Conservation (phyloP, 805 yeast genomes). For the Saccharomycopsis fermentans region DNA sequence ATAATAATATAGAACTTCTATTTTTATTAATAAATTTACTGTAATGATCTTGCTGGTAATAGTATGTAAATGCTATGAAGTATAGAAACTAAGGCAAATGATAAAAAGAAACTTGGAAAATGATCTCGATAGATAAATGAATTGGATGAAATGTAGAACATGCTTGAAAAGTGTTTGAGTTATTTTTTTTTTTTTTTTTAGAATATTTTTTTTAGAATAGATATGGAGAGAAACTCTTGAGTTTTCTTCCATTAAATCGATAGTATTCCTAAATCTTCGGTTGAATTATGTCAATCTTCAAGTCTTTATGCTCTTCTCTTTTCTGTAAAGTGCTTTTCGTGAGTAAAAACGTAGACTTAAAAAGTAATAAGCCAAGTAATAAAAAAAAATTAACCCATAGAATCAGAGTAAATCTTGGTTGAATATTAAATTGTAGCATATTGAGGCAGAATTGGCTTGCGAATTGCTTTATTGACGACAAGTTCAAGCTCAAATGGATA, state of each 20-base stretch:
- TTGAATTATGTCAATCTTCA: slow-evolving; percentile 14
- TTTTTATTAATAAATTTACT: no score
- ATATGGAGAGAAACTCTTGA: no score
- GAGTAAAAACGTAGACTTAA: neutral
- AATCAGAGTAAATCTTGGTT: neutral
- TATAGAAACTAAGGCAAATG: no score
- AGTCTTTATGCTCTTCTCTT: neutral
- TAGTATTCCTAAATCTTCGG: slow-evolving; percentile 7
- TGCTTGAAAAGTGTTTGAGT: no score
- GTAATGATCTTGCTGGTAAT: no score
- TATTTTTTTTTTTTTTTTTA: no score
- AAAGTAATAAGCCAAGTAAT: neutral
- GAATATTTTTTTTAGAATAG: no score
- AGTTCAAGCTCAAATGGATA: slow-evolving; percentile 5
- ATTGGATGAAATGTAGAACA: no score
- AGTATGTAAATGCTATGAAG: no score
- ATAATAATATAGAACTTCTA: no score
- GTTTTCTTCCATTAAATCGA: no score
- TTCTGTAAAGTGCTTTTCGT: neutral
- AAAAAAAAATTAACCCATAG: slow-evolving; percentile 10
- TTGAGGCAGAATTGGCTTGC: slow-evolving; percentile 4
- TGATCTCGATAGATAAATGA: no score
- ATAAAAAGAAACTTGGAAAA: neutral
- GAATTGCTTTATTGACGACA: neutral
- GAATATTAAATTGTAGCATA: slow-evolving; percentile 2